Conservation (phyloP, 2,329 filamentous ascomycete genomes). For the Chrysosphaeria jannelii region DNA sequence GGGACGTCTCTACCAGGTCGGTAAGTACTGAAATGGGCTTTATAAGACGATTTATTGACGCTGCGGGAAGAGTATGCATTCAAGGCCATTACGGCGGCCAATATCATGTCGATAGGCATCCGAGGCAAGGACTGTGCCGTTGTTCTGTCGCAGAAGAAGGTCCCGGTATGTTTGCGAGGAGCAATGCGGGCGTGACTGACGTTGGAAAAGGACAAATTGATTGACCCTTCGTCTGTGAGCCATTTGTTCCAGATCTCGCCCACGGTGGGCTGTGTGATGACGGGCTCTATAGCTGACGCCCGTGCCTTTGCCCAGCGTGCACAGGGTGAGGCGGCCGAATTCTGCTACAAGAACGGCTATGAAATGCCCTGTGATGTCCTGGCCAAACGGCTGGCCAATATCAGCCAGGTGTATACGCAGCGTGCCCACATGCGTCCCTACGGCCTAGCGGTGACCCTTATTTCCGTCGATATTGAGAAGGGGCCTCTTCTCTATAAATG, state of each 20-base stretch:
- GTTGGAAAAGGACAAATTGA: conserved; percentile 79
- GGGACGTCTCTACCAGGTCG: conserved; percentile 96
- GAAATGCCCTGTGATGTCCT: conserved; percentile 97
- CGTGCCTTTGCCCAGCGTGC: conserved; percentile 78
- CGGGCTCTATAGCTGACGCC: conserved; percentile 90
- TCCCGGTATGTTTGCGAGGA: conserved; percentile 39
- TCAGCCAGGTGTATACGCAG: conserved; percentile 98
- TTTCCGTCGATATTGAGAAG: conserved; percentile 73
- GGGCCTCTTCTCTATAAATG: conserved; percentile 96
- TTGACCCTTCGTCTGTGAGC: conserved; percentile 86
- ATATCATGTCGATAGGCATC: conserved; percentile 93
- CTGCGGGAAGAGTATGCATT: conserved; percentile 99
- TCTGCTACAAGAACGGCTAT: conserved; percentile 95
- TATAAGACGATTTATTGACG: no score
- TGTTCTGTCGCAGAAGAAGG: conserved; percentile 96
- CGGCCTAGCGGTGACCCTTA: conserved; percentile 80
- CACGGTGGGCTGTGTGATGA: conserved; percentile 93
- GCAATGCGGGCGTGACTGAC: not conserved
- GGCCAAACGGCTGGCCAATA: conserved; percentile 90
- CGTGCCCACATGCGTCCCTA: conserved; percentile 94
- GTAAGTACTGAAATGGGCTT: conserved; percentile 25
- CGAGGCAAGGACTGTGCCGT: conserved; percentile 93
- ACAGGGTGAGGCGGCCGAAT: conserved; percentile 85
- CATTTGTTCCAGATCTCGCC: conserved; percentile 94
- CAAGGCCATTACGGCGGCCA: conserved; percentile 97